Evolutionary conservation across 257 asterid genomes (phyloP), one percentile per base, ranked within the genome.

Genomic region (Solanum lignicaule): DNA sequence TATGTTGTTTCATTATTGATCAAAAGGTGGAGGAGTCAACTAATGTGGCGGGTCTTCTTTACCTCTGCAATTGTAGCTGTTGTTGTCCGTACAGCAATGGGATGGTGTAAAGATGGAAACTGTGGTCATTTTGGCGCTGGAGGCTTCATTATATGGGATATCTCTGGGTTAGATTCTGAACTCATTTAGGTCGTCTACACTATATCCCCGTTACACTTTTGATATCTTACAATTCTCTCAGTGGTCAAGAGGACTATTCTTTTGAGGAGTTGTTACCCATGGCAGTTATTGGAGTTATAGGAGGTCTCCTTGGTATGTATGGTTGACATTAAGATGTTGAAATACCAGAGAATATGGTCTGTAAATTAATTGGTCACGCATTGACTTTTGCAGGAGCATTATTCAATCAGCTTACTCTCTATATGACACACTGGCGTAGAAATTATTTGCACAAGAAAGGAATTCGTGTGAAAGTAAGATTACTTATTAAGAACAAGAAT

Each of bases 11-110:
- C 36, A 52, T 71, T 69, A 83, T 91, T 76, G 68, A 27, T 89
- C 91, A 83, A 88, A 66, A 97, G 99, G 99, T 97, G 99, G 99
- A 97, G 99, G 94, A 97, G 99, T 92, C 99, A 96, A 91, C 98
- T 97, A 46, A 94, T 97, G 99, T 97, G 99, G 99, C 98, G 99
- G 82, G 99, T 96, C 86, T 97, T 97, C 89, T 97, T 97, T 90
- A 97, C 99, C 33, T 95, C 99, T 84, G 99, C 99, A 84, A 94
- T 97, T 91, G 99, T 96, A 90, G 99, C 95, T 88, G 98, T 97
- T 92, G 99, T 97, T 87, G 95, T 97, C 72, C 98, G 99, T 89
- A 92, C 95, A 16, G 95, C 99, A 87, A 97, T 97, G 99, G 99
- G 98, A 27, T 96, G 98, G 99, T 97, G 99, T 88, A 95, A 88